phyloP scores from a whole-genome alignment of 1,139 yeast genomes.

The Geotrichum restrictum region DNA sequence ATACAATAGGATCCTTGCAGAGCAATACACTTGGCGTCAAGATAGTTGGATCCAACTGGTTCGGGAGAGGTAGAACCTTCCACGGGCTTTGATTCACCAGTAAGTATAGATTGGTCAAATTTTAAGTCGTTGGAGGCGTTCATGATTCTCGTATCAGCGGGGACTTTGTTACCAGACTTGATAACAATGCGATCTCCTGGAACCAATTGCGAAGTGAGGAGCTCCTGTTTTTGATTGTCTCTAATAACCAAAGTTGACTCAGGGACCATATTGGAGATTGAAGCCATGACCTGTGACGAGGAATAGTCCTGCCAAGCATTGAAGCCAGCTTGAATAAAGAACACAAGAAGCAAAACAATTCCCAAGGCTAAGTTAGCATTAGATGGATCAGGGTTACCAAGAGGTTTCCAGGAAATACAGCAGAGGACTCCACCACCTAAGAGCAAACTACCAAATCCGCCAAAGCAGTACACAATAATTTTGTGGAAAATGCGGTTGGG shows the following conservation, averaged over 20 bases:
- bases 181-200: slow-evolving; percentile 39
- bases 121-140: slow-evolving; percentile 40
- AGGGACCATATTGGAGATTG: slow-evolving; percentile 46
- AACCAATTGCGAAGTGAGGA: slow-evolving; percentile 31
- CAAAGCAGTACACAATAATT: slow-evolving; percentile 43
- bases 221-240: slow-evolving; percentile 36
- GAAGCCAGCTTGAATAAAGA: slow-evolving; percentile 46
- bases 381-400: slow-evolving; percentile 47
- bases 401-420: slow-evolving; percentile 47
- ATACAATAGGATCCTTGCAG: slow-evolving; percentile 49
- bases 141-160: slow-evolving; percentile 46
- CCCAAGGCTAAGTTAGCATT: slow-evolving; percentile 46
- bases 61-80: slow-evolving; percentile 40
- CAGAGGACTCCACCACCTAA: slow-evolving; percentile 45
- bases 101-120: slow-evolving; percentile 49
- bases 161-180: slow-evolving; percentile 46
- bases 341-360: slow-evolving; percentile 43
- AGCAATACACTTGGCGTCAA: slow-evolving; percentile 45
- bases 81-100: slow-evolving; percentile 50
- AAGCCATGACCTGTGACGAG: slow-evolving; percentile 47
- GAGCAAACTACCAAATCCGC: slow-evolving; percentile 48
- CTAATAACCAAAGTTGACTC: slow-evolving; percentile 43
- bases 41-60: slow-evolving; percentile 36
- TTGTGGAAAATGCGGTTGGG: slow-evolving; percentile 38
- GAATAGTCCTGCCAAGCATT: slow-evolving; percentile 49